These are phyloP conservation scores for Brassica rapa DNA, from an alignment of 345 rosid genomes.

Conservation along the genomic window DNA sequence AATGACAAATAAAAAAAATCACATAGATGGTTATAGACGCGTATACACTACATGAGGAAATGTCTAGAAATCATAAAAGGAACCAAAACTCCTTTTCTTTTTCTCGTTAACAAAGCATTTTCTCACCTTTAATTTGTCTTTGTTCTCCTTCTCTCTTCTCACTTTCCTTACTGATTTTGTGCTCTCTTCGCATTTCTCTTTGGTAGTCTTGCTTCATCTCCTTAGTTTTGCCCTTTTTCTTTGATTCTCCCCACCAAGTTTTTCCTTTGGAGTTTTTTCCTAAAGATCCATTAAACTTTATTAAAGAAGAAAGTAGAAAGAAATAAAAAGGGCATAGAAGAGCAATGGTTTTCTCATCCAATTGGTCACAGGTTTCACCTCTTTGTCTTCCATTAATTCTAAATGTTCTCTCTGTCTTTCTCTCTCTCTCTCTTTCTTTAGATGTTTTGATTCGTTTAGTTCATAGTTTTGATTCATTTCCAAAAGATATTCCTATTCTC, in stretches of 20 bases:
- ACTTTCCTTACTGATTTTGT: slow-evolving; percentile 34
- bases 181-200: slow-evolving; percentile 34
- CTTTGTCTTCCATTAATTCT: slow-evolving; percentile 32
- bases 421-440: not conserved
- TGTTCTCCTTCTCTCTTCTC: slow-evolving; percentile 40
- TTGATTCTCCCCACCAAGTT: slow-evolving; percentile 66
- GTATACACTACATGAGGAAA: slow-evolving; percentile 42
- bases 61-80: slow-evolving; percentile 33
- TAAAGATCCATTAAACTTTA: slow-evolving; percentile 69
- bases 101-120: slow-evolving; percentile 26
- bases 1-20: slow-evolving; percentile 38
- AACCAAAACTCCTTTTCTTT: slow-evolving; percentile 29
- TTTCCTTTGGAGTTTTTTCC: slow-evolving; percentile 37
- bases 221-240: slow-evolving; percentile 39
- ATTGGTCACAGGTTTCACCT: slow-evolving; percentile 69
- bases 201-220: slow-evolving; percentile 45
- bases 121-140: slow-evolving; percentile 28
- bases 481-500: slow-evolving; percentile 64
- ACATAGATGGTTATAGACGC: slow-evolving; percentile 24
- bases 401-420: slow-evolving; percentile 27
- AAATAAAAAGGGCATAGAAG: slow-evolving; percentile 35
- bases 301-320: slow-evolving; percentile 44
- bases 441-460: slow-evolving; percentile 29
- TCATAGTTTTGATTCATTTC: slow-evolving; percentile 35
- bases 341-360: slow-evolving; percentile 76